These are phyloP conservation scores for Myxozyma kluyveri DNA, from an alignment of 805 yeast genomes.

Conservation along the genomic window DNA sequence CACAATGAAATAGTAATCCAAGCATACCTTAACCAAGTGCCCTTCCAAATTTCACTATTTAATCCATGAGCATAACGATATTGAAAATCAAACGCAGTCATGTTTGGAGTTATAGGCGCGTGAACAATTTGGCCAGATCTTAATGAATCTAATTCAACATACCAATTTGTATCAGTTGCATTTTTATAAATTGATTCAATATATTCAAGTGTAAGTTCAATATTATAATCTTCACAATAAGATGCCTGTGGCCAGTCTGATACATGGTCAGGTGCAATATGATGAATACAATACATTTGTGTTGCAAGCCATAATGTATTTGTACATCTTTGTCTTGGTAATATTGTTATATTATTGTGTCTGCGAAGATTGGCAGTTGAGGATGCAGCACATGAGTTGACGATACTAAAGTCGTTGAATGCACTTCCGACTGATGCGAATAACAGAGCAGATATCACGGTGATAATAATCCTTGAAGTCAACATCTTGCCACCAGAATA, in stretches of 20 bases:
- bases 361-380: too few relatives aligned
- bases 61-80: neutral
- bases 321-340: too few relatives aligned
- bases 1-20: neutral
- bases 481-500: too few relatives aligned
- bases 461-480: too few relatives aligned
- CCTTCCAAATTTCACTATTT: neutral
- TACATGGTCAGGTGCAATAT: slow-evolving; percentile 1
- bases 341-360: too few relatives aligned
- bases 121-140: slow-evolving; percentile 42
- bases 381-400: too few relatives aligned
- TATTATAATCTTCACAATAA: neutral
- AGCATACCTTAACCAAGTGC: slow-evolving; percentile 6
- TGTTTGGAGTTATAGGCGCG: slow-evolving; percentile 11
- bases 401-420: too few relatives aligned
- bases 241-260: neutral
- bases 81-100: neutral
- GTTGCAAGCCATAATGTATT: slow-evolving; percentile 1
- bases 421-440: too few relatives aligned
- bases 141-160: neutral
- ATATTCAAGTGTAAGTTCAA: neutral
- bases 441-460: too few relatives aligned
- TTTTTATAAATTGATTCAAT: neutral
- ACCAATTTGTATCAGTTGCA: slow-evolving; percentile 6
- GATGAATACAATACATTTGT: neutral